Percentiles rank a stretch among this genome's conserved stretches.
Evolutionary conservation across 2,329 filamentous ascomycete species (phyloP).

Genomic region (Calonectria pseudoreteaudii): DNA sequence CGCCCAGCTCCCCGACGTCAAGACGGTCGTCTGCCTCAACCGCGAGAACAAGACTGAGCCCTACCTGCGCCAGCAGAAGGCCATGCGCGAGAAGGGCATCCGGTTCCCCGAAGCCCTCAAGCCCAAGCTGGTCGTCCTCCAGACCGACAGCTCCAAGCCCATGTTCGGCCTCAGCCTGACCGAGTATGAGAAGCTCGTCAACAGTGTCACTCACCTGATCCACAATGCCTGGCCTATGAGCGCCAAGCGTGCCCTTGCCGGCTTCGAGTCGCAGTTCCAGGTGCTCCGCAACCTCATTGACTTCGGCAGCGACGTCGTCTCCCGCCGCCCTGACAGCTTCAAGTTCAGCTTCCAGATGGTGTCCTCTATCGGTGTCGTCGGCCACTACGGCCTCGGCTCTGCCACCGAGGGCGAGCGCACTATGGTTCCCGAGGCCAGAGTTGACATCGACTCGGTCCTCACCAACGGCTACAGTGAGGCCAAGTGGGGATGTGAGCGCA

Average conservation of each 20-base stretch:
- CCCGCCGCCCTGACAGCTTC: neutral
- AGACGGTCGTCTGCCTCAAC: constrained; percentile 13
- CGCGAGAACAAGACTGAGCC: constrained; percentile 11
- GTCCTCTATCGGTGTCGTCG: constrained; percentile 10
- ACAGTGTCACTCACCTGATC: constrained; percentile 26
- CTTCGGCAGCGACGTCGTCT: neutral
- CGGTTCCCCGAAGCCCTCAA: constrained; percentile 8
- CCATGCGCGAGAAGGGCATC: constrained; percentile 14
- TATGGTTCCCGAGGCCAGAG: constrained; percentile 9
- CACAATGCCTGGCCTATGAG: constrained; percentile 41
- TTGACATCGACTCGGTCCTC: neutral
- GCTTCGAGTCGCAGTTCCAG: constrained; percentile 36
- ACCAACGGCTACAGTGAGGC: constrained; percentile 36
- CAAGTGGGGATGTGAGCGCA: constrained; percentile 37
- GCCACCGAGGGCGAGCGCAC: neutral
- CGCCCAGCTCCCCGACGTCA: constrained; percentile 9
- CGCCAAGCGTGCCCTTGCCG: constrained; percentile 30
- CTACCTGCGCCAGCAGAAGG: constrained; percentile 14
- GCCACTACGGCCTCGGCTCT: neutral
- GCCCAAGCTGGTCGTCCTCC: constrained; percentile 9
- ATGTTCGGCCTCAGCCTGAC: constrained; percentile 8
- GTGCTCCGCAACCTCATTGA: constrained; percentile 28
- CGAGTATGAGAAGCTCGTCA: constrained; percentile 10
- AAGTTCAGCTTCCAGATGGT: constrained; percentile 20
- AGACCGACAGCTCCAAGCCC: constrained; percentile 11